These are phyloP conservation scores for Hemerocallis citrina DNA, from an alignment of 106 monocot genomes.

Conservation along the genomic window DNA sequence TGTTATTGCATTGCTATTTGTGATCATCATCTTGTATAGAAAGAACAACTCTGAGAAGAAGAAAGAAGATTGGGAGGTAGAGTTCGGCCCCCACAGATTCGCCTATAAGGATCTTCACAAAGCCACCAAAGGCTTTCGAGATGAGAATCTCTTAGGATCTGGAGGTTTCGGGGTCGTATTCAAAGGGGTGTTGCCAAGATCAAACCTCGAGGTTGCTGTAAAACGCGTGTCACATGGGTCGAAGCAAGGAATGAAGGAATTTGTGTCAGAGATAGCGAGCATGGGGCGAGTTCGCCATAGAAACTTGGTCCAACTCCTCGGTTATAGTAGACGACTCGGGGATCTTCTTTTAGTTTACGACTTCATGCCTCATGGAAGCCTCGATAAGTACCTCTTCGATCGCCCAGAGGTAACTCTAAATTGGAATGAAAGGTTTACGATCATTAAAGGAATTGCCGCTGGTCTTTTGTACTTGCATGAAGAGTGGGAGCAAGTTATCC, in stretches of 20 bases:
- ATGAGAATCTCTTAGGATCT: conserved; percentile 46
- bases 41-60: conserved; percentile 37
- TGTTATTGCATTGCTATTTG: no score
- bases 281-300: conserved; percentile 78
- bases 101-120: conserved; percentile 53
- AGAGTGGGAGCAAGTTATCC: conserved; percentile 53
- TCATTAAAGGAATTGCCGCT: conserved; percentile 39
- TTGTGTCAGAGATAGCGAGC: conserved; percentile 78
- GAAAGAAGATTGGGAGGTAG: conserved; percentile 62
- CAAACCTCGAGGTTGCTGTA: conserved; percentile 54
- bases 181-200: conserved; percentile 45
- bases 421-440: conserved; percentile 27
- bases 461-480: conserved; percentile 50
- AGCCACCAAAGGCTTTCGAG: conserved; percentile 67
- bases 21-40: conserved; percentile 1
- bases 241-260: conserved; percentile 65
- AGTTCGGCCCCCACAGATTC: conserved; percentile 64
- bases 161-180: conserved; percentile 84
- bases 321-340: conserved; percentile 52
- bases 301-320: conserved; percentile 81
- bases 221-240: conserved; percentile 66
- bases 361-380: conserved; percentile 56
- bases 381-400: conserved; percentile 41
- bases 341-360: conserved; percentile 81
- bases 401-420: conserved; percentile 7